These are phyloP conservation scores for Yarrowia porcina DNA, from an alignment of 805 yeast species.

Conservation along the genomic window DNA sequence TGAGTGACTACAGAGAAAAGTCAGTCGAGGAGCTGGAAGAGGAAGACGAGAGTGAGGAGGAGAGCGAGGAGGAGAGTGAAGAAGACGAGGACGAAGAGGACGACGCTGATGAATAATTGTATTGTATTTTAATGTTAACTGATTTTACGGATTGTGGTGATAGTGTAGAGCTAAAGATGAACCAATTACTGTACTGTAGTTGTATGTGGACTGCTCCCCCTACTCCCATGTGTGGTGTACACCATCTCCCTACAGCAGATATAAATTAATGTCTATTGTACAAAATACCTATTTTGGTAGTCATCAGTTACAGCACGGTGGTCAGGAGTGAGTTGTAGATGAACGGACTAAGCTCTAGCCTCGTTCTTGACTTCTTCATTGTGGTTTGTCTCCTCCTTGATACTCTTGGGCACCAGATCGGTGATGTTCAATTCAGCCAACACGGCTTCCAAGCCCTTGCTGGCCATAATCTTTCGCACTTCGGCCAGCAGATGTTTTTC, in stretches of 20 bases:
- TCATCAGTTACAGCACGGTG: not conserved
- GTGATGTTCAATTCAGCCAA: not conserved
- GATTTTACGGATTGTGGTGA: not conserved
- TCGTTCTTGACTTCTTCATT: not conserved
- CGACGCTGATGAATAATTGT: constrained; percentile 23
- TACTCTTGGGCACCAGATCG: not conserved
- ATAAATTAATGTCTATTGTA: constrained; percentile 25
- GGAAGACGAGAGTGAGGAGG: constrained; percentile 31
- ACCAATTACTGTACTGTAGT: no score
- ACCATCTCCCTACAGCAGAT: not conserved
- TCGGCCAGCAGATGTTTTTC: not conserved
- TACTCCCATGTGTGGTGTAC: no score
- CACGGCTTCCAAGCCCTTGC: constrained; percentile 11
- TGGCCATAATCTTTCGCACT: not conserved
- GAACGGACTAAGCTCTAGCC: no score
- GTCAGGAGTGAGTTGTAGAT: not conserved
- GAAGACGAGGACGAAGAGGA: constrained; percentile 30
- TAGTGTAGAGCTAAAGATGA: no score
- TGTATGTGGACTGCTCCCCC: no score
- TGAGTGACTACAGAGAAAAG: constrained; percentile 27
- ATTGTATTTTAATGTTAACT: not conserved
- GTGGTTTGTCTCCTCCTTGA: not conserved
- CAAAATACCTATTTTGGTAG: constrained; percentile 12
- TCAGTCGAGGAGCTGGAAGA: constrained; percentile 30
- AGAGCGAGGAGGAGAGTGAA: constrained; percentile 27